Conservation (phyloP, 805 yeast genomes). For the Kodamaea hsintzibuensis region DNA sequence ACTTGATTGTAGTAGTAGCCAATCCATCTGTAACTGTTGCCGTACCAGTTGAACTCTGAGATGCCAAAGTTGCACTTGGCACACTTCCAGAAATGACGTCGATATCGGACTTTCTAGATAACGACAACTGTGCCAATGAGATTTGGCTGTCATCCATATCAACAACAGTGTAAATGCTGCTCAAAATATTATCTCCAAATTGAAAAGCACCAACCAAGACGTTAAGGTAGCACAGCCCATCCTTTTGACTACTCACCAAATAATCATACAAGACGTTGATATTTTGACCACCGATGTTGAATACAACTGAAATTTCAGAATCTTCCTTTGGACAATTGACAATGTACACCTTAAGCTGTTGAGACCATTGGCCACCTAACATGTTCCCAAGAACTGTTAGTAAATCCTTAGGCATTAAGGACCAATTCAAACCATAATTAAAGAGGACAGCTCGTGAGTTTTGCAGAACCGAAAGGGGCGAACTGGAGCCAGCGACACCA, state of each 20-base stretch:
- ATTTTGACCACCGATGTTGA: constrained; percentile 2
- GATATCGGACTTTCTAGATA: neutral
- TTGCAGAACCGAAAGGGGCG: neutral
- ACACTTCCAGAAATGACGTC: neutral
- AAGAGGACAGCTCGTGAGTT: neutral
- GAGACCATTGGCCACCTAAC: neutral
- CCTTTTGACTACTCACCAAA: neutral
- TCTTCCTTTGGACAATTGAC: neutral
- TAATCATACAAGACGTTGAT: constrained; percentile 1
- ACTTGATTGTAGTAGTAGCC: neutral
- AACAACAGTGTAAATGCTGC: constrained; percentile 26
- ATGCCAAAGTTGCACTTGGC: neutral
- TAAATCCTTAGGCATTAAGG: neutral
- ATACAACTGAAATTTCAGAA: neutral
- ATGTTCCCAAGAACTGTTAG: neutral
- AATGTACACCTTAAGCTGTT: neutral
- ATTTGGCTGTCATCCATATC: constrained; percentile 24
- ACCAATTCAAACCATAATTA: neutral
- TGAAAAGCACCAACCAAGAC: neutral
- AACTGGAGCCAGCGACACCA: neutral
- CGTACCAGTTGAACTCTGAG: neutral
- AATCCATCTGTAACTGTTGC: neutral
- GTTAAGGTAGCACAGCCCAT: neutral
- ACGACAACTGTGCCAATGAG: constrained; percentile 21
- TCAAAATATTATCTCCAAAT: constrained; percentile 30